Evolutionary conservation across 495 filamentous ascomycete genomes (phyloP), one percentile per base, ranked within the genome.

Genomic region (Chaetomium cochliodes): DNA sequence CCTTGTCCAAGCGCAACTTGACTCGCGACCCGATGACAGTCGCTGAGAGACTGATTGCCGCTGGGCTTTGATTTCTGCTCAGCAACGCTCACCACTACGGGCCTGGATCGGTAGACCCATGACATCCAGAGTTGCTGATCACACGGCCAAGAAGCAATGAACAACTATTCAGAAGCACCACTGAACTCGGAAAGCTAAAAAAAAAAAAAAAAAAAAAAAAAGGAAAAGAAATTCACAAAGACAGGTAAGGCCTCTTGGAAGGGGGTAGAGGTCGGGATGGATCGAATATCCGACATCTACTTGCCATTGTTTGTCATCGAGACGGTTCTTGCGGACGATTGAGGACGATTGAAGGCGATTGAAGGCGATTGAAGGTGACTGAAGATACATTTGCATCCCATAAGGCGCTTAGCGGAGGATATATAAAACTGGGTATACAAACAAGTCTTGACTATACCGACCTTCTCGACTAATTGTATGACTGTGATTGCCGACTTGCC

Each of bases 1-100:
- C 44, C 23, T 44, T 50, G 3, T 33, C 39, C 5, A 61, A 51
- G 39, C 61, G 62, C 51, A 26, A 58, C 25, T 23, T 61, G 30
- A 18, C 54, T 8, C 50, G 30, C 25, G 20, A 65, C 42, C 62
- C 57, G n/a, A 65, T 65, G 56, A 47, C 30, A 1, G 33, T 62
- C 16, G 64, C 42, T 22, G 58, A 65, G 49, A 50, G 57, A 50
- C 64, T 69, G 39, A 60, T 59, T 22, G 63, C 49, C 3, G 47
- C 33, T 8, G 56, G 62, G 12, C 30, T 59, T 55, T 65, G 44
- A 67, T 18, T 47, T 47, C n/a, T 47, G 44, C 15, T 23, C 49
- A 23, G 23, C 20, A 23, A 20, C 49, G 20, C n/a, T 25, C 49
- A 25, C 49, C n/a, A 20, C 41, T 15, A 44, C 41, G 41, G 16